A percentile compares a stretch with the other conserved stretches of the same genome.
These are phyloP conservation scores for Nemania sp. DNA, from an alignment of 2,329 filamentous ascomycete species.

Conservation along the genomic window DNA sequence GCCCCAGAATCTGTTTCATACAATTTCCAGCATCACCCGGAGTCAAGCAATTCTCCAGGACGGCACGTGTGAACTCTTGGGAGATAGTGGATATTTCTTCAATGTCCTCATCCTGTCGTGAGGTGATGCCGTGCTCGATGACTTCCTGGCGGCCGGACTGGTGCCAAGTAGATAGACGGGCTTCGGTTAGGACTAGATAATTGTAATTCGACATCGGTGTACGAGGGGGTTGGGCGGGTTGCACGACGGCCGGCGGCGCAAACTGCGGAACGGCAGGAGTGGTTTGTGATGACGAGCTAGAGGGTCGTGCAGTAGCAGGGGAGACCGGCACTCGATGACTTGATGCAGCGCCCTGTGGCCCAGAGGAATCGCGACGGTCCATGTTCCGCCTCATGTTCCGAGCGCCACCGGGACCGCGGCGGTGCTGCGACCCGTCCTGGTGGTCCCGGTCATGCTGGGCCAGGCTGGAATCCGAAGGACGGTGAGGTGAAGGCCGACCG, in stretches of 20 bases:
- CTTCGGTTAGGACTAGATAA: conserved; percentile 77
- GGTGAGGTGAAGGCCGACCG: conserved; percentile 63
- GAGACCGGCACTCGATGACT: conserved; percentile 37
- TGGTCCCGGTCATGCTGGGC: conserved; percentile 61
- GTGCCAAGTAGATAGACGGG: conserved; percentile 68
- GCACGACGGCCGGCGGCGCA: conserved; percentile 31
- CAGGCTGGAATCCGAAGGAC: conserved; percentile 58
- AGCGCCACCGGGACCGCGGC: conserved; percentile 49
- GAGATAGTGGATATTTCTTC: conserved; percentile 72
- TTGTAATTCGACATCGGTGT: conserved; percentile 57
- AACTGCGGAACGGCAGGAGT: conserved; percentile 33
- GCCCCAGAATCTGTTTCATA: conserved; percentile 73
- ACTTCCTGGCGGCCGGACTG: conserved; percentile 68
- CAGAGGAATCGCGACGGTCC: conserved; percentile 58
- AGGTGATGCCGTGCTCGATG: conserved; percentile 65
- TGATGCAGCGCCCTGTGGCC: conserved; percentile 40
- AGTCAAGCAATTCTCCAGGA: conserved; percentile 69
- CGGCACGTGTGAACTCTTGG: conserved; percentile 81
- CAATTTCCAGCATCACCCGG: conserved; percentile 70
- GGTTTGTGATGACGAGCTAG: conserved; percentile 45
- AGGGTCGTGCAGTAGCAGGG: conserved; percentile 41
- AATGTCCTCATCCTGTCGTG: conserved; percentile 68
- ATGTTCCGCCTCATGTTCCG: conserved; percentile 50
- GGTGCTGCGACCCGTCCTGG: conserved; percentile 43
- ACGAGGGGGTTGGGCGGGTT: conserved; percentile 28